Conservation (phyloP, 257 asterid genomes). For the Nicotiana noctiflora region DNA sequence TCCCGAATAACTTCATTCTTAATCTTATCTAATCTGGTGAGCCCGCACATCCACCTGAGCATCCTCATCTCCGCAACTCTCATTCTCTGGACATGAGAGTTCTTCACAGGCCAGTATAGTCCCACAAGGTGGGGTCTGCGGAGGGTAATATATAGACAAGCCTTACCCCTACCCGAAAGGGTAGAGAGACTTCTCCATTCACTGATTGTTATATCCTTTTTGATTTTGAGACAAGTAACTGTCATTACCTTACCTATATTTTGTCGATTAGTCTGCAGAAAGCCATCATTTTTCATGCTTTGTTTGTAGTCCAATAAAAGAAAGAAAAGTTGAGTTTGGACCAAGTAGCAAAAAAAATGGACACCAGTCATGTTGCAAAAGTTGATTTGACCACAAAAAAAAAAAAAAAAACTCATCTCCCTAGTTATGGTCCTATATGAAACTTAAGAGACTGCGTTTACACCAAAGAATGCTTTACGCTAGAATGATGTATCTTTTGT, state of each 20-base stretch:
- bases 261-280: background rate
- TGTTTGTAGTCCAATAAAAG: background rate
- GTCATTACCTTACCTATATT: background rate
- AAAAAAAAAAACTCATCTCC: background rate
- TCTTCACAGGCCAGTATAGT: too few relatives aligned
- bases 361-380: background rate
- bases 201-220: background rate
- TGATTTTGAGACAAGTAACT: background rate
- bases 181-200: too few relatives aligned
- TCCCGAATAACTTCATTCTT: too few relatives aligned
- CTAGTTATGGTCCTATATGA: background rate
- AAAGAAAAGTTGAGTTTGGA: background rate
- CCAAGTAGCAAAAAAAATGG: background rate
- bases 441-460: background rate
- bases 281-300: background rate
- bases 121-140: too few relatives aligned
- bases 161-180: too few relatives aligned
- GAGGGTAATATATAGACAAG: too few relatives aligned
- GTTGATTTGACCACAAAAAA: background rate
- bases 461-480: background rate
- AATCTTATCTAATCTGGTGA: too few relatives aligned
- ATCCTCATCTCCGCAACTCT: too few relatives aligned
- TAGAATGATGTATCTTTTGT: background rate
- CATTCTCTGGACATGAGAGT: too few relatives aligned
- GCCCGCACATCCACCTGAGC: too few relatives aligned